Evolutionary conservation across 2,329 filamentous ascomycete species (phyloP).

Genomic region (Colletotrichum shisoi): DNA sequence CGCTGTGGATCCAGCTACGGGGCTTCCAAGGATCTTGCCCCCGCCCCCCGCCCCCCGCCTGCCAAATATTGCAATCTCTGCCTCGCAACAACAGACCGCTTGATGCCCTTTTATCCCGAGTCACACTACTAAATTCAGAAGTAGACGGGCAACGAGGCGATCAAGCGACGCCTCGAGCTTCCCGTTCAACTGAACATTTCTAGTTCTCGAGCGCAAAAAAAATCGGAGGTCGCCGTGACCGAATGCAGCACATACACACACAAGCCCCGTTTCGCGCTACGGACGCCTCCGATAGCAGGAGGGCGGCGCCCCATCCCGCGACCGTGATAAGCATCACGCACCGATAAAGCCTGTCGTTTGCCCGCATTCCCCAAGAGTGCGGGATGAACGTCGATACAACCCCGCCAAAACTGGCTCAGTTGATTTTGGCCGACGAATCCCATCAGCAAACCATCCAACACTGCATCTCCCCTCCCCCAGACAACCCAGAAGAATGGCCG

Average conservation of each 20-base stretch:
- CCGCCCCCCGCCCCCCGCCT: not conserved
- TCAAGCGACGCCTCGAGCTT: conserved; percentile 8
- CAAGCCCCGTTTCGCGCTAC: conserved; percentile 15
- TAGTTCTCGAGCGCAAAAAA: not conserved
- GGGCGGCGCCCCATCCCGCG: conserved; percentile 28
- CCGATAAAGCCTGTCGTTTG: conserved; percentile 22
- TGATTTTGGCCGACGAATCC: not conserved
- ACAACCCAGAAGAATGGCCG: conserved; percentile 36
- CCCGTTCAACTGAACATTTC: not conserved
- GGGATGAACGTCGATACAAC: not conserved
- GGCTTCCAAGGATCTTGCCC: not conserved
- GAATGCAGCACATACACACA: conserved; percentile 11
- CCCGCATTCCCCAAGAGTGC: conserved; percentile 1
- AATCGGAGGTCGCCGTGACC: conserved; percentile 41
- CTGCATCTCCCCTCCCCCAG: not conserved
- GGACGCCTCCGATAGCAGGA: conserved; percentile 40
- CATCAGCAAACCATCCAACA: not conserved
- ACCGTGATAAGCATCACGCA: conserved; percentile 34
- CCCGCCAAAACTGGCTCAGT: not conserved
- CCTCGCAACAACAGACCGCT: not conserved
- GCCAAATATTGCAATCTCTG: not conserved
- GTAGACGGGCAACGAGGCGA: not conserved
- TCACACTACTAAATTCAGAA: not conserved
- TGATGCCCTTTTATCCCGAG: no score
- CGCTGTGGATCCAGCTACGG: not conserved